Evolutionary conservation across 352 stramenopile genomes (phyloP).

Genomic region (Paralagenidium karlingii): DNA sequence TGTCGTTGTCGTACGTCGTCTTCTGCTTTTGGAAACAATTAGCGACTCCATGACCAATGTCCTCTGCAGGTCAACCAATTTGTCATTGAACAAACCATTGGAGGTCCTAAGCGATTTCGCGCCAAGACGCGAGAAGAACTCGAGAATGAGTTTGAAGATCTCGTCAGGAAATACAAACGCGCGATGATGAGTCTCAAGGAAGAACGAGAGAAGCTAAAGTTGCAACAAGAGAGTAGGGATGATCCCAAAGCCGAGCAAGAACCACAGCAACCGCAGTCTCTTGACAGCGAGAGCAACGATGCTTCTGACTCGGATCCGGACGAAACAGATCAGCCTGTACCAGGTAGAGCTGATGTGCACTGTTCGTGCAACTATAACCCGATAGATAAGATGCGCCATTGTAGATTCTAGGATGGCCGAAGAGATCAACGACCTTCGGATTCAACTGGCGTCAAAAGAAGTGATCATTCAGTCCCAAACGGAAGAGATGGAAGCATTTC

Average conservation of each 20-base stretch:
- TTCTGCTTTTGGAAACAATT: constrained; percentile 4
- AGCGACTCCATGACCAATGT: constrained; percentile 6
- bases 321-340: background rate
- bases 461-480: constrained; percentile 43
- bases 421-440: constrained; percentile 40
- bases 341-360: background rate
- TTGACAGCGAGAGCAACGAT: constrained; percentile 22
- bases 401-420: constrained; percentile 24
- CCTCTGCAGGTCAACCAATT: constrained; percentile 84
- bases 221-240: constrained; percentile 8
- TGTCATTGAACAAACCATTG: constrained; percentile 66
- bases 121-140: constrained; percentile 80
- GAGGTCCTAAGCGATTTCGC: constrained; percentile 66
- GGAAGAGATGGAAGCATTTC: constrained; percentile 41
- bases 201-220: too few species aligned
- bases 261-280: constrained; percentile 6
- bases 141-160: constrained; percentile 57
- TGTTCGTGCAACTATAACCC: constrained; percentile 6
- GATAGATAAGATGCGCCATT: constrained; percentile 3
- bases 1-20: constrained; percentile 1
- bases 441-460: constrained; percentile 37
- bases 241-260: constrained; percentile 14
- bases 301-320: too few species aligned
- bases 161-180: constrained; percentile 64
- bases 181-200: constrained; percentile 47